Percentiles rank a stretch among this genome's conserved stretches.
Conservation (phyloP, 169 alveolate genomes). For the Eimeria praecox region DNA sequence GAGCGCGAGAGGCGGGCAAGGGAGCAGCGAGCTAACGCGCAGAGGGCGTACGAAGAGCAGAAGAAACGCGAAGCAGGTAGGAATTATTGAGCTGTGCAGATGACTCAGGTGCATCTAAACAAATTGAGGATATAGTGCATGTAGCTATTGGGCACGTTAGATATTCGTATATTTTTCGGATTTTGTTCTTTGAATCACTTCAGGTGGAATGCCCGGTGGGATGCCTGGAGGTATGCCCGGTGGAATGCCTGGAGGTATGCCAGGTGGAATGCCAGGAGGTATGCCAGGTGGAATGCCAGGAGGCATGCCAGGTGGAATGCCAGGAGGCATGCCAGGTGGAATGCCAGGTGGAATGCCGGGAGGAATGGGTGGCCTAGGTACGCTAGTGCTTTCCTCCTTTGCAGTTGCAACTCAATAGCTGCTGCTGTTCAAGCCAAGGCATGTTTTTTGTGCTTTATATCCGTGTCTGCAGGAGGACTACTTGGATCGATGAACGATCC, state of each 20-base stretch:
- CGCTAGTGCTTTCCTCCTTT: conserved; percentile 47
- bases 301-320: conserved; percentile 84
- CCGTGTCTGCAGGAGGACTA: conserved; percentile 63
- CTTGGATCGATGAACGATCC: conserved; percentile 82
- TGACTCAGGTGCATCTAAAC: too few species aligned
- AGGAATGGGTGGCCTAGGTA: conserved; percentile 74
- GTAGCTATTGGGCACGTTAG: neutral
- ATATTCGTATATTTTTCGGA: neutral
- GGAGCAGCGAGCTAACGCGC: conserved; percentile 84
- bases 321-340: conserved; percentile 83
- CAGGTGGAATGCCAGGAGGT: conserved; percentile 88
- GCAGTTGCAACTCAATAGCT: neutral
- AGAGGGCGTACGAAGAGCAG: conserved; percentile 84
- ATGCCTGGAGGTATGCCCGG: conserved; percentile 83
- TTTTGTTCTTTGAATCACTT: neutral
- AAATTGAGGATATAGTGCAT: too few species aligned
- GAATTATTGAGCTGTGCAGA: conserved; percentile 75
- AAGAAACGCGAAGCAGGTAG: conserved; percentile 82
- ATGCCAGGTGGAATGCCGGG: conserved; percentile 86
- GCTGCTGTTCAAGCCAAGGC: neutral
- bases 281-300: conserved; percentile 87
- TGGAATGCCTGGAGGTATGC: conserved; percentile 88
- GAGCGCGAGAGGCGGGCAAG: conserved; percentile 83
- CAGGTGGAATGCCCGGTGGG: conserved; percentile 84
- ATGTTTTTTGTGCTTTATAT: too few species aligned